Conservation (phyloP, 2,329 filamentous ascomycete genomes). For the Pseudovirgaria hyperparasitica region DNA sequence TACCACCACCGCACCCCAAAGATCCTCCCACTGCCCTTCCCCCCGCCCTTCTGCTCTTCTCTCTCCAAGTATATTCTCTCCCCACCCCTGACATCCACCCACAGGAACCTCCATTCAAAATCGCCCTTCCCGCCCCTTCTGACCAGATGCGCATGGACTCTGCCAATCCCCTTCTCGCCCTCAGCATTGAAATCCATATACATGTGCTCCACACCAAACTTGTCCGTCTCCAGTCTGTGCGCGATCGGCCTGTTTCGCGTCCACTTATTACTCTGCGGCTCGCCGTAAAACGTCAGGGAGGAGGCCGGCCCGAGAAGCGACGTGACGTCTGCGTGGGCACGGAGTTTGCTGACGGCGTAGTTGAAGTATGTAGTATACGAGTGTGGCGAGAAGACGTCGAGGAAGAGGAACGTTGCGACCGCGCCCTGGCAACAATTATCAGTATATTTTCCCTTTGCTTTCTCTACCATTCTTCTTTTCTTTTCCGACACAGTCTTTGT, state of each 20-base stretch:
- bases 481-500: background rate
- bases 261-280: conserved; percentile 73
- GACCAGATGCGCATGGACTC: conserved; percentile 66
- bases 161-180: conserved; percentile 60
- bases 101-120: conserved; percentile 69
- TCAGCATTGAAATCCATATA: conserved; percentile 77
- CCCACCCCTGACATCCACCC: conserved; percentile 61
- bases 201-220: conserved; percentile 65
- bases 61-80: conserved; percentile 31
- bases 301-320: conserved; percentile 60
- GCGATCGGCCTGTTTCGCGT: conserved; percentile 48
- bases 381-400: conserved; percentile 63
- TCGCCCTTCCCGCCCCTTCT: conserved; percentile 51
- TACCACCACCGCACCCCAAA: conserved; percentile 25
- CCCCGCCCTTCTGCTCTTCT: conserved; percentile 11
- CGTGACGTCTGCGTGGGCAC: conserved; percentile 55
- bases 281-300: conserved; percentile 70
- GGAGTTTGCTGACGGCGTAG: conserved; percentile 68
- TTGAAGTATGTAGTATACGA: conserved; percentile 85
- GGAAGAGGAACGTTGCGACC: conserved; percentile 67
- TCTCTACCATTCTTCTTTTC: background rate
- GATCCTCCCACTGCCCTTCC: conserved; percentile 17
- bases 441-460: conserved; percentile 1
- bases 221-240: conserved; percentile 49
- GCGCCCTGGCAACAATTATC: conserved; percentile 41